Percentiles rank a stretch among this genome's conserved stretches.
phyloP scores from a whole-genome alignment of 331 rosid genomes.

The Rhamnella rubrinervis region DNA sequence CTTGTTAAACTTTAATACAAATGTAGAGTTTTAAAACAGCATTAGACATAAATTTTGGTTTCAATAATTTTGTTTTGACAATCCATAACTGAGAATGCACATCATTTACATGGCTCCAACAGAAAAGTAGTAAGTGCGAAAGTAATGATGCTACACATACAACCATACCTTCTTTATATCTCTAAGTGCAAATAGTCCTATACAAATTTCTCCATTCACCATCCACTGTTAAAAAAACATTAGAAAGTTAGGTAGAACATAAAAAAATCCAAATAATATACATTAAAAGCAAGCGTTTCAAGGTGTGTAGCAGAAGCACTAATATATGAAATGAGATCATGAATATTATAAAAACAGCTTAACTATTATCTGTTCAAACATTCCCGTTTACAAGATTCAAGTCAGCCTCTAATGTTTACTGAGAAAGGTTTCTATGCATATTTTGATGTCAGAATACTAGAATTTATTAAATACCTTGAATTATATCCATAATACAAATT shows the following conservation, averaged over 20 bases:
- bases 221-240: conserved; percentile 73
- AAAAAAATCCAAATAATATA: conserved; percentile 7
- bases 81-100: not conserved
- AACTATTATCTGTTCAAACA: not conserved
- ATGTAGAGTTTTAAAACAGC: too few relatives aligned
- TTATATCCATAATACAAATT: too few relatives aligned
- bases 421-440: not conserved
- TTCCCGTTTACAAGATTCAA: not conserved
- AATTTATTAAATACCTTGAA: not conserved
- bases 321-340: too few relatives aligned
- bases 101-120: not conserved
- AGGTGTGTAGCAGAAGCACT: not conserved
- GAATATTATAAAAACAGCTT: not conserved
- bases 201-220: conserved; percentile 99
- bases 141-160: conserved; percentile 19
- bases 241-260: conserved; percentile 15
- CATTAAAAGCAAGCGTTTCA: not conserved
- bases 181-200: conserved; percentile 89
- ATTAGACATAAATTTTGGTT: too few relatives aligned
- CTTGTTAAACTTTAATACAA: too few relatives aligned
- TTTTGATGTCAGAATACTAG: not conserved
- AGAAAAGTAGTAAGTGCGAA: conserved; percentile 19
- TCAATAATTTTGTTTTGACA: too few relatives aligned
- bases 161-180: conserved; percentile 81
- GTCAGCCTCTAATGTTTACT: not conserved